Conservation (phyloP, 2,329 filamentous ascomycete species). For the Septoria petroselini region DNA sequence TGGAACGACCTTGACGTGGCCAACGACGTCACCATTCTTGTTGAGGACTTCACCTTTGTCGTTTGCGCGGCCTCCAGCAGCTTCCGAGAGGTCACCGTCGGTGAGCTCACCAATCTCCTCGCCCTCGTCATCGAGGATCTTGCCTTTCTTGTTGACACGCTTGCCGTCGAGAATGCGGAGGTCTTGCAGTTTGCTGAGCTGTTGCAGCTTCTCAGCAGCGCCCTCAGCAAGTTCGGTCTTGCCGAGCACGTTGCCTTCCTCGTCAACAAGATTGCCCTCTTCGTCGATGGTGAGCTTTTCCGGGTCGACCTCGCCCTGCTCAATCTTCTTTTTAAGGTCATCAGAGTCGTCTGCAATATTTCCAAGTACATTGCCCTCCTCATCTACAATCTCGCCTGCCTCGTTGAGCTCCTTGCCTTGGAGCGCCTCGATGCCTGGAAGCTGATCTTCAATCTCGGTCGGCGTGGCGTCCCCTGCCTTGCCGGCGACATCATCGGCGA, state of each 20-base stretch:
- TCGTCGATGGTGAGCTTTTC: constrained; percentile 52
- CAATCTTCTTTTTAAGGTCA: constrained; percentile 41
- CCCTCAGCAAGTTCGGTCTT: constrained; percentile 52
- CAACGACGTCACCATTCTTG: constrained; percentile 51
- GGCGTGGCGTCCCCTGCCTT: constrained; percentile 31
- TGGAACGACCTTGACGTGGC: constrained; percentile 49
- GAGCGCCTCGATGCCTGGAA: constrained; percentile 52
- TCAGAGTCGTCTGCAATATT: constrained; percentile 45
- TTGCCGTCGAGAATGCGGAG: constrained; percentile 52
- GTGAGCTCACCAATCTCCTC: constrained; percentile 51
- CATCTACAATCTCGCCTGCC: constrained; percentile 49
- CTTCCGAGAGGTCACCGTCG: constrained; percentile 46
- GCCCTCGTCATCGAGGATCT: constrained; percentile 51
- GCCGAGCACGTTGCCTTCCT: constrained; percentile 51
- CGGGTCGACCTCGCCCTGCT: constrained; percentile 42
- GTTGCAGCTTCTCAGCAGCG: constrained; percentile 48
- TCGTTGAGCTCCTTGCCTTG: constrained; percentile 52
- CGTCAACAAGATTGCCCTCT: constrained; percentile 50
- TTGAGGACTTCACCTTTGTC: constrained; percentile 52
- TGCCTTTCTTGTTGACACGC: constrained; percentile 58
- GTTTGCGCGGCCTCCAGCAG: constrained; percentile 50
- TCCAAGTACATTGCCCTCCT: constrained; percentile 50
- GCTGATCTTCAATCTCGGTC: constrained; percentile 47
- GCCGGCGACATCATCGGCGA: constrained; percentile 33
- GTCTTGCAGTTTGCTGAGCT: constrained; percentile 37